A percentile compares a stretch with the other conserved stretches of the same genome.
These are phyloP conservation scores for Musa acuminata DNA, from an alignment of 176 grass and related monocot genomes.

Conservation along the genomic window DNA sequence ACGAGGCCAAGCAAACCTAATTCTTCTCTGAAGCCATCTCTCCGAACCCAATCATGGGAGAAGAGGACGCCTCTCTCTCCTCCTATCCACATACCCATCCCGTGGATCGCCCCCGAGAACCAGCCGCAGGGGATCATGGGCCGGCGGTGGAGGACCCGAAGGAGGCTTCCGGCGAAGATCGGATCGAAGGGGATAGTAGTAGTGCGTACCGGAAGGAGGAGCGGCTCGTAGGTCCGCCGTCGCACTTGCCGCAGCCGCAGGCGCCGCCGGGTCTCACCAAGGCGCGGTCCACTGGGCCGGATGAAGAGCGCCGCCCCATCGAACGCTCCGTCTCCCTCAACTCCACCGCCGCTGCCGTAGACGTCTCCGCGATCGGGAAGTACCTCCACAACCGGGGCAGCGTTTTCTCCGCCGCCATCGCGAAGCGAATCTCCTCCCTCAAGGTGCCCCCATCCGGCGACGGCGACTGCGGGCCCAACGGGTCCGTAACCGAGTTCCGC, in stretches of 20 bases:
- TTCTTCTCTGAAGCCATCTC: background rate
- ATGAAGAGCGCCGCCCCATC: conserved; percentile 31
- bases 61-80: background rate
- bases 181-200: background rate
- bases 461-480: background rate
- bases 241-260: conserved; percentile 15
- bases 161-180: background rate
- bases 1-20: background rate
- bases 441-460: conserved; percentile 23
- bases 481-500: conserved; percentile 61
- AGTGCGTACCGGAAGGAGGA: background rate
- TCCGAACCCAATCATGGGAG: background rate
- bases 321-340: conserved; percentile 55
- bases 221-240: background rate
- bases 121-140: background rate
- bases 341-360: conserved; percentile 33
- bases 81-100: background rate
- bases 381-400: conserved; percentile 58
- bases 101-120: background rate
- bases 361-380: conserved; percentile 57
- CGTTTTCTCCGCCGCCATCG: conserved; percentile 68
- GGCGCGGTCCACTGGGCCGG: conserved; percentile 14
- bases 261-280: conserved; percentile 15
- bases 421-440: conserved; percentile 65
- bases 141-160: background rate